Conservation (phyloP, 2,329 filamentous ascomycete genomes). For the Apiospora phragmitis region DNA sequence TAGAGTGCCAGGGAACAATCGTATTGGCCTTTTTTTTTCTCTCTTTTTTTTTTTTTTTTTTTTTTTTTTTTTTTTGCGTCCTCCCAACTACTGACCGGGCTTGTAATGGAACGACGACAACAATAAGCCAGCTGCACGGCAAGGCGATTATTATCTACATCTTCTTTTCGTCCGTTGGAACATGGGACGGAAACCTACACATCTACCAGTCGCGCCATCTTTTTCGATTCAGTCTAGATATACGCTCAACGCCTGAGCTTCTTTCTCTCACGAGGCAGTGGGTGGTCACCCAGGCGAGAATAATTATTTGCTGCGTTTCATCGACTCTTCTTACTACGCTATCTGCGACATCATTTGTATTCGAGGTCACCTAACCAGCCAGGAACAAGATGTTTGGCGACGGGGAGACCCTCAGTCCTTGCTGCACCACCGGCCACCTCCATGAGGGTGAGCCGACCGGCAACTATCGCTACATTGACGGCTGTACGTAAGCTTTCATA, state of each 20-base stretch:
- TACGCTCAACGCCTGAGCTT: not conserved
- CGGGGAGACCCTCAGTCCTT: not conserved
- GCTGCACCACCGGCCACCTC: constrained; percentile 11
- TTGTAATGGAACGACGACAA: not conserved
- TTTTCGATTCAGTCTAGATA: not conserved
- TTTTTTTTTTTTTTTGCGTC: too few relatives aligned
- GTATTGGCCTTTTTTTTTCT: not conserved
- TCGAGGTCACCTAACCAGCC: too few relatives aligned
- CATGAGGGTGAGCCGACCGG: constrained; percentile 1
- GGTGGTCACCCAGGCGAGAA: not conserved
- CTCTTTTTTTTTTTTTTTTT: not conserved
- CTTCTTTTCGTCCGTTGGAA: not conserved
- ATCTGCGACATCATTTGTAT: not conserved
- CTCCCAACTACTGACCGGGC: not conserved
- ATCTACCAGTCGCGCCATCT: not conserved
- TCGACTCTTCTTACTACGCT: too few relatives aligned
- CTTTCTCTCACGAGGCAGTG: not conserved
- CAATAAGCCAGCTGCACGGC: not conserved
- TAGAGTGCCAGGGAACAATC: not conserved
- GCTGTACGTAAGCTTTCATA: not conserved
- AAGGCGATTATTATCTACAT: not conserved
- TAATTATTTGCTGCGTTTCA: not conserved
- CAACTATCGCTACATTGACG: not conserved
- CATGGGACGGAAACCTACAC: not conserved
- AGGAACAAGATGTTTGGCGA: not conserved